Percentiles rank a stretch among this genome's conserved stretches.
phyloP scores from a whole-genome alignment of 2,329 filamentous ascomycete genomes.

The Huntiella decipiens region DNA sequence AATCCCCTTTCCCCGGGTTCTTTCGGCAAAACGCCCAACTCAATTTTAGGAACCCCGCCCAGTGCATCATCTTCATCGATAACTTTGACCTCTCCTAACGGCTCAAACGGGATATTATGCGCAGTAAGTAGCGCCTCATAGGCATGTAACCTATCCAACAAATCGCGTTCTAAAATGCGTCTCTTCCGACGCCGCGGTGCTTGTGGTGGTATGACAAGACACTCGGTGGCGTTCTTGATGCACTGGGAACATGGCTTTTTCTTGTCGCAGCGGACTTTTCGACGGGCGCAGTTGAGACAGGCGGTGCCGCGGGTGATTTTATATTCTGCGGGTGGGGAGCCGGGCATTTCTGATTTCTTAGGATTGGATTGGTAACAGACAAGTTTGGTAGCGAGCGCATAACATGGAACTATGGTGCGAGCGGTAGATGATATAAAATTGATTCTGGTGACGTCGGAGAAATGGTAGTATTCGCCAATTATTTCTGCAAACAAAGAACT shows the following conservation, averaged over 20 bases:
- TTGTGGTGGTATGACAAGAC: conserved; percentile 36
- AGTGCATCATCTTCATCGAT: background rate
- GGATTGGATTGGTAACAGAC: background rate
- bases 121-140: conserved; percentile 49
- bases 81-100: conserved; percentile 27
- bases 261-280: conserved; percentile 58
- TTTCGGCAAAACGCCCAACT: background rate
- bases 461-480: no score
- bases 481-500: no score
- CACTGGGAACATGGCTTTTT: conserved; percentile 50
- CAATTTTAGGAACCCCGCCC: background rate
- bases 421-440: background rate
- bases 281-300: conserved; percentile 57
- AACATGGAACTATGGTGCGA: background rate
- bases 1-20: background rate
- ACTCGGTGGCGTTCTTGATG: conserved; percentile 41
- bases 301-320: conserved; percentile 41
- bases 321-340: conserved; percentile 20
- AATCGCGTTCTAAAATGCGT: conserved; percentile 48
- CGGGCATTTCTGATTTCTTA: background rate
- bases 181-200: conserved; percentile 40
- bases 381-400: background rate
- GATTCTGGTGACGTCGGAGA: background rate
- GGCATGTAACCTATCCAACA: conserved; percentile 47
- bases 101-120: conserved; percentile 50